A percentile compares a stretch with the other conserved stretches of the same genome.
phyloP scores from a whole-genome alignment of 352 stramenopile genomes.

The Globisporangium middletonii region DNA sequence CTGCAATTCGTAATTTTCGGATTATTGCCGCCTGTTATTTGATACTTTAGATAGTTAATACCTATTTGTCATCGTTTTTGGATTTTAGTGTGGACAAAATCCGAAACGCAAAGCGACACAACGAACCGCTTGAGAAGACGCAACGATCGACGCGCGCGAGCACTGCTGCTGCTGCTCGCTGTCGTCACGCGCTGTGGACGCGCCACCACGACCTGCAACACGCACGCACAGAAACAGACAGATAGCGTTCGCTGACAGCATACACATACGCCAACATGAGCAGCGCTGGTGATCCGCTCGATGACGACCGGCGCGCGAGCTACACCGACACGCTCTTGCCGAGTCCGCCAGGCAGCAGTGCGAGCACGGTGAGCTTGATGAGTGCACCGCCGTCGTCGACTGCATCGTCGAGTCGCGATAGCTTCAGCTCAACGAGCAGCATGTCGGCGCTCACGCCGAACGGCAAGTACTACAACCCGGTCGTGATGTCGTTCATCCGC shows the following conservation, averaged over 20 bases:
- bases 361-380: conserved; percentile 7
- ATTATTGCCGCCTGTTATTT: no score
- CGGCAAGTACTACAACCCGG: conserved; percentile 72
- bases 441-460: conserved; percentile 22
- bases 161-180: no score
- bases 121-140: no score
- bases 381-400: conserved; percentile 3
- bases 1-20: no score
- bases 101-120: no score
- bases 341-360: background rate
- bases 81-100: no score
- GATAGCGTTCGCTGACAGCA: background rate
- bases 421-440: background rate
- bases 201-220: background rate
- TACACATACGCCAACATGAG: background rate
- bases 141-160: no score
- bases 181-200: no score
- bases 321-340: conserved; percentile 6
- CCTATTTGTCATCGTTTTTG: no score
- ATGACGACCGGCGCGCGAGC: conserved; percentile 4
- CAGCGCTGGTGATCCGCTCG: background rate
- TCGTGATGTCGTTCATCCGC: conserved; percentile 80
- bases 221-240: background rate
- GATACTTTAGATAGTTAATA: no score
- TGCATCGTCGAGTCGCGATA: background rate